Evolutionary conservation across 2,329 filamentous ascomycete species (phyloP), one percentile per base, ranked within the genome.

Genomic region (Davidsoniella virescens): DNA sequence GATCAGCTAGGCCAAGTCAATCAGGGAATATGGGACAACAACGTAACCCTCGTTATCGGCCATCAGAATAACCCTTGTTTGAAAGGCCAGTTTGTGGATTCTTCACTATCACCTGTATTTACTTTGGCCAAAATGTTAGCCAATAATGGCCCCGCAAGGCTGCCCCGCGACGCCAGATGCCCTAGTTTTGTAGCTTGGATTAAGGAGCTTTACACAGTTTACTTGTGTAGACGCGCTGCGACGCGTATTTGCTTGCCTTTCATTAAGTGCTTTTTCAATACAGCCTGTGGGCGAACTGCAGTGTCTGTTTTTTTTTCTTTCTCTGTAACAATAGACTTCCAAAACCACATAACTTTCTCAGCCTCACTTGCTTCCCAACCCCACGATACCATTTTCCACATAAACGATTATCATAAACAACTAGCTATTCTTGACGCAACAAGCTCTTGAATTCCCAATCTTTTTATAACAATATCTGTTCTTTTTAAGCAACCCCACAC

Each of bases 241-340:
- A 47, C 44, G 49, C 49, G 44, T 51, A 20, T 23, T 29, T 51
- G 43, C n/a, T 42, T 25, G 20, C 39, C 47, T 17, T 33, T 5
- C 45, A 14, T 51, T 47, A 51, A 51, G 49, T 51, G 49, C 25
- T 51, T 47, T 51, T 29, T 44, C 26, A 40, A 25, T 18, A 14
- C 29, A 48, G 23, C 14, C 47, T 25, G 41, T 23, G 47, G 38
- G 17, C 16, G 29, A 33, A 14, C 25, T 29, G 47, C 20, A 43
- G 23, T 14, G 42, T 14, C 37, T 16, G 17, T 42, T 48, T 49
- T 49, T 43, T 8, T 17, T 23, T 20, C 40, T 20, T 16, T 23
- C 40, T 23, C 14, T 43, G 41, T 20, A 25, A 23, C 12, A 16
- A 43, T 43, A 43, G 25, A 43, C 16, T 38, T 4, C 9, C 40